Evolutionary conservation across 805 yeast species (phyloP), one percentile per base, ranked within the genome.

Genomic region (Teunomyces kruisii): DNA sequence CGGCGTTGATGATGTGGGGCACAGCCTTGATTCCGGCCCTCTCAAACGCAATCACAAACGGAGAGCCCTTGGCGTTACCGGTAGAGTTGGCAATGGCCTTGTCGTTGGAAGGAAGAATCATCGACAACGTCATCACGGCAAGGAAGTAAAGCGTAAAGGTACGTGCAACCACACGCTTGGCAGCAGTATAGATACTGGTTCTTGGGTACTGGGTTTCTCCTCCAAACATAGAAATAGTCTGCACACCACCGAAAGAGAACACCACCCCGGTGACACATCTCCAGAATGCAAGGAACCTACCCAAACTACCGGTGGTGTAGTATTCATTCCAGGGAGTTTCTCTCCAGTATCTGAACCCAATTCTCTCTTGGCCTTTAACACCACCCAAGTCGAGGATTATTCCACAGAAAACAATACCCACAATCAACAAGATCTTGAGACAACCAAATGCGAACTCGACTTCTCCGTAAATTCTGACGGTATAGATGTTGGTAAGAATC

Each of bases 321-420:
- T 63, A 37, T 43, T 45, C 28, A 7, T 35, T 35, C 38, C 38
- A 24, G 63, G 76, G 68, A 19, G 75, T 75, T 37, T 65, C 43
- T 42, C 60, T 59, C 80, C 80, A 77, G 54, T 73, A 74, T 27
- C 57, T 48, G 53, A 62, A 62, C 0, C 69, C 69, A 24, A 62
- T 27, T 33, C 59, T 42, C 3, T 54, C 56, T 13, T 35, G 38
- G 8, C 38, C 38, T 9, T 19, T 19, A 9, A 35, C 38, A 22
- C 38, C 38, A 19, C 38, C 38, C 15, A 52, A 45, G 43, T 54
- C 60, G 37, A 61, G 54, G 16, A 57, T 50, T 9, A 62, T 24
- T n/a, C 60, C 52, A 7, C 51, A 32, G 4, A 61, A 10, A 17
- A 54, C 47, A 31, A 58, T 52, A 13, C 61, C 60, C 7, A 53